These are phyloP conservation scores for Ustilago loliicola DNA, from an alignment of 1,284 basidiomycete genomes.

Conservation along the genomic window DNA sequence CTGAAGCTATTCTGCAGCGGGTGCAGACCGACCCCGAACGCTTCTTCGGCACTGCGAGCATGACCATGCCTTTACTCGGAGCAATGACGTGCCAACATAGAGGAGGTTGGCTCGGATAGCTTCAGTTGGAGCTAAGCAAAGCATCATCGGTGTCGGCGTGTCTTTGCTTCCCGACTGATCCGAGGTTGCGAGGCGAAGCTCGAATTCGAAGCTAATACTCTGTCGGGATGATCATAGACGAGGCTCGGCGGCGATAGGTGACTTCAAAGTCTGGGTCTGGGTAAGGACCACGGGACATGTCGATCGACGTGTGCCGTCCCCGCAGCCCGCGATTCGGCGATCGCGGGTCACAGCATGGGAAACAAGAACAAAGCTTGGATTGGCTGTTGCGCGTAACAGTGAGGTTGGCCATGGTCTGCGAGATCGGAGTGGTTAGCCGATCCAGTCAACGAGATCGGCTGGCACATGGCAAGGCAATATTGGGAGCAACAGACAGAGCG, in stretches of 20 bases:
- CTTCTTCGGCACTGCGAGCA: too few relatives aligned
- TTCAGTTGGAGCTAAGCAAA: background rate
- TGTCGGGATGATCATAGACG: too few relatives aligned
- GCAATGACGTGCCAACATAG: background rate
- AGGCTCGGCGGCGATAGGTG: too few relatives aligned
- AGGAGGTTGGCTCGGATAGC: background rate
- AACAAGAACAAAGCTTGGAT: background rate
- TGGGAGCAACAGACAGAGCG: background rate
- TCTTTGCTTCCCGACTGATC: background rate
- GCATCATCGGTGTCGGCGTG: background rate
- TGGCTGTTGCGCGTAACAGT: background rate
- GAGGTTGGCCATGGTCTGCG: background rate
- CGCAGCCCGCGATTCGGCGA: conserved; percentile 12
- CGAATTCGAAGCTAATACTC: background rate
- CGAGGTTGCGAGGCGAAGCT: background rate
- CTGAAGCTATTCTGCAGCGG: too few relatives aligned
- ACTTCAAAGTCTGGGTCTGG: too few relatives aligned
- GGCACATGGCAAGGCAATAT: background rate
- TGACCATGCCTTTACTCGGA: background rate
- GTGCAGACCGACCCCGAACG: too few relatives aligned
- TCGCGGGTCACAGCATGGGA: background rate
- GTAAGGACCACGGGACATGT: background rate
- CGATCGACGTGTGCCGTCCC: background rate
- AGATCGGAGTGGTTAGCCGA: conserved; percentile 6
- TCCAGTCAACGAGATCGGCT: background rate